A percentile compares a stretch with the other conserved stretches of the same genome.
Evolutionary conservation across 78 protist species (phyloP).

Genomic region (Polysphondylium violaceum): DNA sequence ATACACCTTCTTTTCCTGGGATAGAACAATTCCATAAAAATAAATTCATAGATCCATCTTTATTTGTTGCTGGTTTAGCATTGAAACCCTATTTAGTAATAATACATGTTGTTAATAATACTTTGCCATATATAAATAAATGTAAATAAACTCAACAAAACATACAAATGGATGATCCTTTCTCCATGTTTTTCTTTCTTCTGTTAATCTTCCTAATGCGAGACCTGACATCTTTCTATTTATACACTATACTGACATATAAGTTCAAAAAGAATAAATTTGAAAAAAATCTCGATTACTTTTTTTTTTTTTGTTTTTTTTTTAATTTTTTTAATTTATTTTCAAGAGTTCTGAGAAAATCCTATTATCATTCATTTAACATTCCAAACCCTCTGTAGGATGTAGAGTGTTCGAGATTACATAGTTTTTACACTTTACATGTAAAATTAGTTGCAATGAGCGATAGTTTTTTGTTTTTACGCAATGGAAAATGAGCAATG

Average conservation of each 20-base stretch:
- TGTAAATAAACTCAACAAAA: neutral
- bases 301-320: no score
- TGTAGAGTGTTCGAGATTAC: no score
- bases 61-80: conserved; percentile 76
- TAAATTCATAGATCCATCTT: conserved; percentile 84
- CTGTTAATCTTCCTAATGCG: conserved; percentile 86
- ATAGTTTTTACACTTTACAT: no score
- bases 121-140: no score
- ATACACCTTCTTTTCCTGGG: conserved; percentile 90
- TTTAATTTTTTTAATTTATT: no score
- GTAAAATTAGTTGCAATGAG: neutral
- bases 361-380: no score
- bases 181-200: conserved; percentile 95
- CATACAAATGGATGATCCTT: conserved; percentile 95
- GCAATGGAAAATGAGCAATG: no score
- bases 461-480: neutral
- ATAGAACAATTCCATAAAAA: conserved; percentile 90
- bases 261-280: no score
- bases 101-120: neutral
- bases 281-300: no score
- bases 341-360: no score
- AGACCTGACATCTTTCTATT: conserved; percentile 77
- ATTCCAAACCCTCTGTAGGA: no score
- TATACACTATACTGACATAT: no score
- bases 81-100: conserved; percentile 76